A percentile compares a stretch with the other conserved stretches of the same genome.
Conservation (phyloP, 495 filamentous ascomycete species). For the Aspergillus steynii region DNA sequence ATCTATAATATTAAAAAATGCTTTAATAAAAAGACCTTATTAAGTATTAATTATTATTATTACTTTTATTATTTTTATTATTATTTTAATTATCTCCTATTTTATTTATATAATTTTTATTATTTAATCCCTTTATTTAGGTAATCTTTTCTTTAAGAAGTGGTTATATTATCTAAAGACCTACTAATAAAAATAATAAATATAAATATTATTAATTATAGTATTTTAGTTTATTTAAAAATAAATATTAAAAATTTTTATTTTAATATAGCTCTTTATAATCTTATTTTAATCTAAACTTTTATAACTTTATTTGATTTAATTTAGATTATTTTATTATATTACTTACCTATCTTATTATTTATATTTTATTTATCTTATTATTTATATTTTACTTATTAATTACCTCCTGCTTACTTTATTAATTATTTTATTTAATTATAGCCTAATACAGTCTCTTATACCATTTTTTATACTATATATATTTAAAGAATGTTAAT, state of each 20-base stretch:
- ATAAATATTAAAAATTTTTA: slow-evolving; percentile 2
- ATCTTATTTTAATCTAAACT: not conserved
- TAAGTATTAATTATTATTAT: not conserved
- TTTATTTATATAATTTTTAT: slow-evolving; percentile 6
- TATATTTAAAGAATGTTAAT: too few species aligned
- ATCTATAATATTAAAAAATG: not conserved
- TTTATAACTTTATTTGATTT: not conserved
- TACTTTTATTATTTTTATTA: not conserved
- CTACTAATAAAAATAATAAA: slow-evolving; percentile 2
- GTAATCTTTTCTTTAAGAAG: slow-evolving; percentile 10
- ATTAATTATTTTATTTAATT: not conserved
- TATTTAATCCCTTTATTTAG: not conserved
- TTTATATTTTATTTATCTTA: slow-evolving; percentile 6
- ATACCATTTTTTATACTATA: too few species aligned
- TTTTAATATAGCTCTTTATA: not conserved
- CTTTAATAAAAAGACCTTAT: not conserved
- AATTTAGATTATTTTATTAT: not conserved
- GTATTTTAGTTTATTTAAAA: slow-evolving; percentile 11
- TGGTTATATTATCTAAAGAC: slow-evolving; percentile 9
- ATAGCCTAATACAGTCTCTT: not conserved
- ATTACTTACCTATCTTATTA: slow-evolving; percentile 6
- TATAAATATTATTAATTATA: slow-evolving; percentile 11
- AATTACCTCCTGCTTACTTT: too few species aligned
- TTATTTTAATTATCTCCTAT: not conserved
- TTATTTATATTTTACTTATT: not conserved